Percentiles rank a stretch among this genome's conserved stretches.
Evolutionary conservation across 2,329 filamentous ascomycete species (phyloP).

Genomic region (Calonectria crousiana): DNA sequence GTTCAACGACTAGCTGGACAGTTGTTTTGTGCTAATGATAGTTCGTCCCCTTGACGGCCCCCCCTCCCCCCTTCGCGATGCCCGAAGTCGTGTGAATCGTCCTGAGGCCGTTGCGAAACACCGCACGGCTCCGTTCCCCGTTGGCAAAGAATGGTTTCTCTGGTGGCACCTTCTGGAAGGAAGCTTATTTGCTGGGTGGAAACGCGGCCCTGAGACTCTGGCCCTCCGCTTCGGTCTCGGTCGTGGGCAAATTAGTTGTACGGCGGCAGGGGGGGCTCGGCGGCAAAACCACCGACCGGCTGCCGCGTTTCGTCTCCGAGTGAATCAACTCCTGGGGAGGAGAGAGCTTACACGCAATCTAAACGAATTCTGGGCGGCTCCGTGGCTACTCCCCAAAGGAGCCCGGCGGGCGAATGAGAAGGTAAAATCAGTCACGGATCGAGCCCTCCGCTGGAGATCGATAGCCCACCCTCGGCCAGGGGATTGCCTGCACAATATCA

Average conservation of each 20-base stretch:
- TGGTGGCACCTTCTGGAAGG: not conserved
- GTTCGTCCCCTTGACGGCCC: too few species aligned
- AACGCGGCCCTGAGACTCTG: not conserved
- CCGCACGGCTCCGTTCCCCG: not conserved
- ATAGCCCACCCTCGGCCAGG: not conserved
- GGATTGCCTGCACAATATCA: not conserved
- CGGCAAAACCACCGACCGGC: too few species aligned
- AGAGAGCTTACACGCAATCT: not conserved
- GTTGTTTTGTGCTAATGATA: not conserved
- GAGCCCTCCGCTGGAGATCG: not conserved
- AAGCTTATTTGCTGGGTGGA: not conserved
- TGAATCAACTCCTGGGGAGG: too few species aligned
- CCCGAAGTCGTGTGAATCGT: not conserved
- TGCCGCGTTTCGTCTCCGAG: not conserved
- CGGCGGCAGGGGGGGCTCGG: too few species aligned
- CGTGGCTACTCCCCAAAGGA: not conserved
- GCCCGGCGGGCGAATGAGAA: not conserved
- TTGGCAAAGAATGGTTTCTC: not conserved
- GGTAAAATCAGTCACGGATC: not conserved
- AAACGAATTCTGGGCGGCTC: not conserved
- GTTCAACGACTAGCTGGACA: not conserved
- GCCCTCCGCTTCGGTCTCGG: too few species aligned
- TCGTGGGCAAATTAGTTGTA: too few species aligned
- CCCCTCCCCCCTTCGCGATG: not conserved
- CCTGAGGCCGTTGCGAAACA: not conserved